A percentile compares a stretch with the other conserved stretches of the same genome.
Conservation (phyloP, 495 filamentous ascomycete genomes). For the Penicillium odoratum region DNA sequence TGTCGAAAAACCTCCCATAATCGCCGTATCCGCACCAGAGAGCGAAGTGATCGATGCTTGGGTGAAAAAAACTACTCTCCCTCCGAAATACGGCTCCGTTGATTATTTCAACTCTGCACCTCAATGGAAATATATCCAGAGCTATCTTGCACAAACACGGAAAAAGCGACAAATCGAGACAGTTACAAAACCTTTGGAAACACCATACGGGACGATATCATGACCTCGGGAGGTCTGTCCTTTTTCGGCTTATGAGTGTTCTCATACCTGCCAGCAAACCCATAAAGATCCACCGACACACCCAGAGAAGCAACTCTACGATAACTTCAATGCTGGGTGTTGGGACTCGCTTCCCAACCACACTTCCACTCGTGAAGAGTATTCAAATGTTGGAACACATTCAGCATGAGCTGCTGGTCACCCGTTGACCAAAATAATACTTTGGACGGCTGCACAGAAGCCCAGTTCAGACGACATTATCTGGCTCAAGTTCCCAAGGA, state of each 20-base stretch:
- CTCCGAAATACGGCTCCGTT: conserved; percentile 2
- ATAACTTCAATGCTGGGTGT: neutral
- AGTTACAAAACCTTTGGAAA: neutral
- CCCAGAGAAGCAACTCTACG: neutral
- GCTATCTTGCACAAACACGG: conserved; percentile 5
- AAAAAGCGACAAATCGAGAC: neutral
- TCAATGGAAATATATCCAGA: conserved; percentile 10
- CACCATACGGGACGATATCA: neutral
- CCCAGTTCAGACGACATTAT: neutral
- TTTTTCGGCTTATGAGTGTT: neutral
- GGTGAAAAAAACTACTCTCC: neutral
- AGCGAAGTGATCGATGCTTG: conserved; percentile 21
- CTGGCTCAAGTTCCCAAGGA: neutral
- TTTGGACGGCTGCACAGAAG: neutral
- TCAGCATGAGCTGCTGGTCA: neutral
- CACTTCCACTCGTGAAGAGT: no score
- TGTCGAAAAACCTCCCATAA: conserved; percentile 40
- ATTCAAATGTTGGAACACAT: neutral
- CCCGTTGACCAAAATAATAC: neutral
- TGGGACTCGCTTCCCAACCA: neutral
- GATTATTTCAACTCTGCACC: conserved; percentile 8
- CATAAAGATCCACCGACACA: neutral
- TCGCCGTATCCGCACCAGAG: conserved; percentile 21
- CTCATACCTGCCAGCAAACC: neutral
- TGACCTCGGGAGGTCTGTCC: neutral